Evolutionary conservation across 495 filamentous ascomycete species (phyloP).

Genomic region (Niebla homalea): DNA sequence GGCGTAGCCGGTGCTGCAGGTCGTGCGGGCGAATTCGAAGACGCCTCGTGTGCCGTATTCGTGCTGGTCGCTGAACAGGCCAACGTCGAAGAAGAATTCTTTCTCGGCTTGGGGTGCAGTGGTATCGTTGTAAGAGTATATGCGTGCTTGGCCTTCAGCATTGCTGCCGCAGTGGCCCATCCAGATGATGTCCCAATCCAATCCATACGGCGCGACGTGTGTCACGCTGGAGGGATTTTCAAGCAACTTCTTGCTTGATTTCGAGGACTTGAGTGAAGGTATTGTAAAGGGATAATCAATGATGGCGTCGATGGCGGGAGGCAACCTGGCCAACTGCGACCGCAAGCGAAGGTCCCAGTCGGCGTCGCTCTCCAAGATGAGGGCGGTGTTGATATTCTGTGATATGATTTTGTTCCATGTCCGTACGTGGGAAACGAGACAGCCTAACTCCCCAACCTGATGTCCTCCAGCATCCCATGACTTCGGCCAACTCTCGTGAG

Average conservation of each 20-base stretch:
- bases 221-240: constrained; percentile 11
- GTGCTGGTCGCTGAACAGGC: neutral
- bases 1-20: constrained; percentile 12
- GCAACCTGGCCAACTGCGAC: constrained; percentile 19
- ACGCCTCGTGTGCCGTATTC: constrained; percentile 6
- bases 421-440: constrained; percentile 11
- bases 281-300: constrained; percentile 16
- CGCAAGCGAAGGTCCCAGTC: constrained; percentile 35
- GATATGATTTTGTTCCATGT: constrained; percentile 22
- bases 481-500: constrained; percentile 5
- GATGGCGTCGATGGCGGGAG: constrained; percentile 48
- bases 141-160: constrained; percentile 7
- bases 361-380: constrained; percentile 36
- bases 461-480: constrained; percentile 2
- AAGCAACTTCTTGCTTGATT: constrained; percentile 12
- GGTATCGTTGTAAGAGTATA: constrained; percentile 12
- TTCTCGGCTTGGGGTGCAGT: constrained; percentile 3
- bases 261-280: constrained; percentile 9
- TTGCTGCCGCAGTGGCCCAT: constrained; percentile 12
- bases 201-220: constrained; percentile 17
- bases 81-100: constrained; percentile 6
- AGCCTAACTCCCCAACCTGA: constrained; percentile 9
- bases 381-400: constrained; percentile 24
- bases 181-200: constrained; percentile 19
- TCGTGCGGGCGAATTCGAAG: neutral